Evolutionary conservation across 208 protist species (phyloP).

Genomic region (Trichomonas gallinae): DNA sequence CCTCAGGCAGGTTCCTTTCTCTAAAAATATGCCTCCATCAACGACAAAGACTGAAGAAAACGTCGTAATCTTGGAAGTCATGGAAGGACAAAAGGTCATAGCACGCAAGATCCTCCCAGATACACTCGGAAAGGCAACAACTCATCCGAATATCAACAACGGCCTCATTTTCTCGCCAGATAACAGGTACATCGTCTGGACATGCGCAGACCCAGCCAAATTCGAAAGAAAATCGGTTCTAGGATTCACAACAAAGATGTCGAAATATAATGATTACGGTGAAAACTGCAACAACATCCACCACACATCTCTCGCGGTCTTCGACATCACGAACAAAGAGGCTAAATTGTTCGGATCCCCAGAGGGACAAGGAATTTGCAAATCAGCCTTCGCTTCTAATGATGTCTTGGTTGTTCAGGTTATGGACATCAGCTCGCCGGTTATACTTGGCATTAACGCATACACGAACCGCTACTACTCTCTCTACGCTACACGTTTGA

Average conservation of each 20-base stretch:
- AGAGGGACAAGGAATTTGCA: neutral
- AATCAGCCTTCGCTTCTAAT: neutral
- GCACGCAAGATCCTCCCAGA: neutral
- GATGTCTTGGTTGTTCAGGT: neutral
- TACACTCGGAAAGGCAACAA: neutral
- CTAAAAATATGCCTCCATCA: neutral
- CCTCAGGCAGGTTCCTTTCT: neutral
- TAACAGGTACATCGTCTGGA: neutral
- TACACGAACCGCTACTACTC: neutral
- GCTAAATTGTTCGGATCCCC: neutral
- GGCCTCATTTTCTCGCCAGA: neutral
- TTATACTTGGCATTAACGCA: neutral
- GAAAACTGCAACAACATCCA: neutral
- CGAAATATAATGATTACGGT: neutral
- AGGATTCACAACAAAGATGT: neutral
- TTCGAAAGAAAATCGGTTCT: neutral
- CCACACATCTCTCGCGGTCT: neutral
- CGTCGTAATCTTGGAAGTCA: neutral
- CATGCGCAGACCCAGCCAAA: neutral
- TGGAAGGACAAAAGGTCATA: neutral
- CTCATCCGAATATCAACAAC: neutral
- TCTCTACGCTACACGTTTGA: neutral
- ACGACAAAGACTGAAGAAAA: neutral
- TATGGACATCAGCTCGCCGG: neutral
- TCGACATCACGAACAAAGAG: neutral